Evolutionary conservation across 768 basidiomycete genomes (phyloP).

Genomic region (Tulasnella calospora): DNA sequence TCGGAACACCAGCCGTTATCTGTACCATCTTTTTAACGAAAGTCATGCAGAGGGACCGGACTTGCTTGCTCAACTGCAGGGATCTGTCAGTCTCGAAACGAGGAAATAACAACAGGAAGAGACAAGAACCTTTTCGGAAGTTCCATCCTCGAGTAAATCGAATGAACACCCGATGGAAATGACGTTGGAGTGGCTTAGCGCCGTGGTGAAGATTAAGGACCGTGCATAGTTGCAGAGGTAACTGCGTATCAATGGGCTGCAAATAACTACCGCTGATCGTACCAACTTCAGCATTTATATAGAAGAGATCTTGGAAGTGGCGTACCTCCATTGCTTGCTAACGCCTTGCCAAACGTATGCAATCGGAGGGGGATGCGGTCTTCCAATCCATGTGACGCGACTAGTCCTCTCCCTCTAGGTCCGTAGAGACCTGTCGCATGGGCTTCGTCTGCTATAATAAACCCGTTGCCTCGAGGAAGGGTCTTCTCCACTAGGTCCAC

Average conservation of each 20-base stretch:
- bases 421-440: constrained; percentile 92
- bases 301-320: constrained; percentile 24
- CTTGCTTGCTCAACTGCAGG: constrained; percentile 34
- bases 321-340: constrained; percentile 81
- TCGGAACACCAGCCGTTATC: constrained; percentile 39
- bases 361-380: constrained; percentile 67
- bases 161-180: constrained; percentile 72
- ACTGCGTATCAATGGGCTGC: constrained; percentile 63
- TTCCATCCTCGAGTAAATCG: constrained; percentile 67
- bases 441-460: constrained; percentile 86
- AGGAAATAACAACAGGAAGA: background rate
- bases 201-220: constrained; percentile 86
- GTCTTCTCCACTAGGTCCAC: constrained; percentile 55
- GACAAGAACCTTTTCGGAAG: constrained; percentile 50
- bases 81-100: background rate
- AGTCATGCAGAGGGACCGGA: constrained; percentile 34
- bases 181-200: constrained; percentile 69
- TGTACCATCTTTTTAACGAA: constrained; percentile 38
- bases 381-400: constrained; percentile 64
- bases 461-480: constrained; percentile 59
- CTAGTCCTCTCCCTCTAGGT: constrained; percentile 66
- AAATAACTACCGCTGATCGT: constrained; percentile 65
- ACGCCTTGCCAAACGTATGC: constrained; percentile 90
- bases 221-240: constrained; percentile 91
- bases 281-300: background rate